Percentiles rank a stretch among this genome's conserved stretches.
phyloP scores from a whole-genome alignment of 306 rosid genomes.

The Cicer arietinum region DNA sequence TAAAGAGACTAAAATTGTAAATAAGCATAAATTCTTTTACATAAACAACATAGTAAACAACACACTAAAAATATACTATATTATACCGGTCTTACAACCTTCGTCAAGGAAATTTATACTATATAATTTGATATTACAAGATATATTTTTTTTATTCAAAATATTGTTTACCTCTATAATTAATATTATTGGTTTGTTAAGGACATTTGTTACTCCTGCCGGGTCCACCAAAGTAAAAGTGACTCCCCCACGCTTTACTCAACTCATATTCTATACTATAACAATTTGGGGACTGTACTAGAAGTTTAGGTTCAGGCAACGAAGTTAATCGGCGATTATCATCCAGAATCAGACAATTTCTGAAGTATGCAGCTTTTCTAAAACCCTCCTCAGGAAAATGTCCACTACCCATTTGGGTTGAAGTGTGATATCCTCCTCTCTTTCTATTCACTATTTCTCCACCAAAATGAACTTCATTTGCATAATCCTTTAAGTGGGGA shows the following conservation, averaged over 20 bases:
- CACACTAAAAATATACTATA: too few species aligned
- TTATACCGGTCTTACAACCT: too few species aligned
- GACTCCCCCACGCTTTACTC: slow-evolving; percentile 79
- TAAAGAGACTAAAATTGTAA: too few species aligned
- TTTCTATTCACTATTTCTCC: slow-evolving; percentile 79
- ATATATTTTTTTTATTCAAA: not conserved
- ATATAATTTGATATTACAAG: not conserved
- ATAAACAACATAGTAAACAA: too few species aligned
- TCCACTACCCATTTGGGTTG: slow-evolving; percentile 93
- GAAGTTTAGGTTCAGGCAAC: slow-evolving; percentile 59
- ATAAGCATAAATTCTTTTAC: too few species aligned
- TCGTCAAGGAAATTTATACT: too few species aligned
- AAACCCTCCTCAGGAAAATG: slow-evolving; percentile 80
- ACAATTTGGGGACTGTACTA: slow-evolving; percentile 84
- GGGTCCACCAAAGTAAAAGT: slow-evolving; percentile 94
- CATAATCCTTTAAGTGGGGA: slow-evolving; percentile 67
- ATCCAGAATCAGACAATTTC: slow-evolving; percentile 79
- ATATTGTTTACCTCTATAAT: slow-evolving; percentile 39
- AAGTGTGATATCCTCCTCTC: slow-evolving; percentile 66
- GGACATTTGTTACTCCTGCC: slow-evolving; percentile 84
- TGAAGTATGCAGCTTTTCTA: slow-evolving; percentile 78
- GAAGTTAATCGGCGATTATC: slow-evolving; percentile 72
- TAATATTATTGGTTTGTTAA: slow-evolving; percentile 37
- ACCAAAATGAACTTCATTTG: slow-evolving; percentile 84
- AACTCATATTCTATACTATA: slow-evolving; percentile 79